Base-by-base conservation (phyloP, 768 basidiomycete genomes). In the Tephrocybe sp. region DNA sequence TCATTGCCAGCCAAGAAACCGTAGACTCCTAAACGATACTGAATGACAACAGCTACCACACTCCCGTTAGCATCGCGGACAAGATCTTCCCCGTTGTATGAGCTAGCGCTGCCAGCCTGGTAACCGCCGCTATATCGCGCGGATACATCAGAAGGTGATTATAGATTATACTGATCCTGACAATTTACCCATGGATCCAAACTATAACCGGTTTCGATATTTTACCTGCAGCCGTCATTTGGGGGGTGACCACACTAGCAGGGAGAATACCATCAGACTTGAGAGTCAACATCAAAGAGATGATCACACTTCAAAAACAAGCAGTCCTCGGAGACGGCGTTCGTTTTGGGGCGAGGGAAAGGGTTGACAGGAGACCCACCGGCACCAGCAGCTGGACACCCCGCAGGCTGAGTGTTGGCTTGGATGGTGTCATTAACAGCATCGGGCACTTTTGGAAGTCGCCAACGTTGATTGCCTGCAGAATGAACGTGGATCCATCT, bases 271-370 rank as follows among this genome's bases (percentile, higher is more conserved):
- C 19, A 6, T 7, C 6, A 29, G 15, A 11, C 18, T 11, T n/a
- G 23, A n/a, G 25, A n/a, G 22, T 8, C 13, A 39, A 2, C 9
- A 36, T 15, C 19, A 18, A 5, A 37, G n/a, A n/a, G n/a, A n/a
- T n/a, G n/a, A n/a, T n/a, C 59, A 9, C 30, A 67, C 66, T 63
- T 65, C n/a, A 68, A 49, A 38, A 63, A 64, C 22, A 69, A 46
- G 45, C 68, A 69, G 44, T 69, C 68, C 44, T 69, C 69, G 1
- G 61, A 57, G 2, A 52, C 12, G 1, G 29, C 3, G 51, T 11
- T 37, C 18, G 1, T 19, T 38, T 16, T 50, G 53, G 36, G 36
- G 7, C n/a, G n/a, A n/a, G n/a, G n/a, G n/a, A n/a, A n/a, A n/a
- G n/a, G n/a, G n/a, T n/a, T n/a, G n/a, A n/a, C n/a, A n/a, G n/a